Evolutionary conservation across 129 eudicot genomes (phyloP), one percentile per base, ranked within the genome.

Genomic region (Erigeron canadensis): DNA sequence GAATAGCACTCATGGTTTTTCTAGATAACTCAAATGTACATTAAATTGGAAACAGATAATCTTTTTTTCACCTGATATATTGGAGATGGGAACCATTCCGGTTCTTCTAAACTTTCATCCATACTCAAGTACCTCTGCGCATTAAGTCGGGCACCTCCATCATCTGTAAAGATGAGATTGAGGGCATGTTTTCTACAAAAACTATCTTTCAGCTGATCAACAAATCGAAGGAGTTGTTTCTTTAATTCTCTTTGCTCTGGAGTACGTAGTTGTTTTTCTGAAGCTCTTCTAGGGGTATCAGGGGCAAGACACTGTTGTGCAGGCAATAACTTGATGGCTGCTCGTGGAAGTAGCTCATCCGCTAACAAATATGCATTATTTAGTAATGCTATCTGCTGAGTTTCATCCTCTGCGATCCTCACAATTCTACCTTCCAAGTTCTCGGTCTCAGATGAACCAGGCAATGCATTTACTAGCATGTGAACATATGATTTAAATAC

Each of bases 141-240:
- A 48, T 74, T 76, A 22, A 95, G 72, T 39, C 84, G 84, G 1
- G 88, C 82, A 38, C 73, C 79, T 38, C 96, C 99, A 60, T 95
- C 99, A 55, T 90, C 97, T 0, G 89, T 73, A 55, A 90, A 90
- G 40, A 95, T 87, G 56, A 95, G 85, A 60, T 95, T 96, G 62
- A 95, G 97, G 0, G 95, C 91, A 53, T 87, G 99, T 63, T 90
- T 91, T 51, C 99, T 76, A 74, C 99, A 95, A 70, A 95, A 95
- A 67, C 89, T 86, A 72, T 95, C 99, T 81, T 91, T 80, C 67
- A 95, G 63, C 69, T 85, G 95, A 81, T 95, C 99, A 73, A 86
- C 96, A 22, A 75, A 77, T 39, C 90, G 73, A 12, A 87, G 97
- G 17, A 95, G 85, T 63, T 85, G 70, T 63, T 83, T 68, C 78